Conservation (phyloP, 768 basidiomycete species). For the Boletus insuetus region DNA sequence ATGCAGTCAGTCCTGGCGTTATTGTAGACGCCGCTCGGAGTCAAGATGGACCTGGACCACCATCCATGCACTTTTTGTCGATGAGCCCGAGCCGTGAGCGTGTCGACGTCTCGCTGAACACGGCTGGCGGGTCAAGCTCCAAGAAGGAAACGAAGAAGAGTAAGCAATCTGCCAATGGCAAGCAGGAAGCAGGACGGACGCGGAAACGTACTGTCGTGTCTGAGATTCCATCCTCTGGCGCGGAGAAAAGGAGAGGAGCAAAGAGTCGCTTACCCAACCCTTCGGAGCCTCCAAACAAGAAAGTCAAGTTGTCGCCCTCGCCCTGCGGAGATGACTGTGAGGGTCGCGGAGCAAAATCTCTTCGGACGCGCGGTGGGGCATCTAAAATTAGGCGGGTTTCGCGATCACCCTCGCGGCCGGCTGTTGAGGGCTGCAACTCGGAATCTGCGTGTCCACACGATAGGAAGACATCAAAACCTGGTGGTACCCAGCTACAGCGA, state of each 20-base stretch:
- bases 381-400: conserved; percentile 1
- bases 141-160: conserved; percentile 11
- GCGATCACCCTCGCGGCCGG: conserved; percentile 9
- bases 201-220: conserved; percentile 8
- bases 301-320: conserved; percentile 10
- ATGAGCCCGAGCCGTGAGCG: background rate
- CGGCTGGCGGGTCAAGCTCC: background rate
- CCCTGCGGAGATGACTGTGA: background rate
- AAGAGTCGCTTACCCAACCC: background rate
- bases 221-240: background rate
- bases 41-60: background rate
- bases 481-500: background rate
- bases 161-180: background rate
- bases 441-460: conserved; percentile 1
- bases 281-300: conserved; percentile 23
- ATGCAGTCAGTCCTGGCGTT: background rate
- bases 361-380: background rate
- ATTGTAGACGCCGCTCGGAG: background rate
- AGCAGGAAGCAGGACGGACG: background rate
- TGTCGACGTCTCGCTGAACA: background rate
- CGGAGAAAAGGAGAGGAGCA: background rate
- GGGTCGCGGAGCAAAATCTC: background rate
- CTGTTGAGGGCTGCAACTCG: background rate
- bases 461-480: conserved; percentile 2
- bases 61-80: background rate